phyloP scores from a whole-genome alignment of 2,329 filamentous ascomycete genomes.

The Fusarium gaditjirri region DNA sequence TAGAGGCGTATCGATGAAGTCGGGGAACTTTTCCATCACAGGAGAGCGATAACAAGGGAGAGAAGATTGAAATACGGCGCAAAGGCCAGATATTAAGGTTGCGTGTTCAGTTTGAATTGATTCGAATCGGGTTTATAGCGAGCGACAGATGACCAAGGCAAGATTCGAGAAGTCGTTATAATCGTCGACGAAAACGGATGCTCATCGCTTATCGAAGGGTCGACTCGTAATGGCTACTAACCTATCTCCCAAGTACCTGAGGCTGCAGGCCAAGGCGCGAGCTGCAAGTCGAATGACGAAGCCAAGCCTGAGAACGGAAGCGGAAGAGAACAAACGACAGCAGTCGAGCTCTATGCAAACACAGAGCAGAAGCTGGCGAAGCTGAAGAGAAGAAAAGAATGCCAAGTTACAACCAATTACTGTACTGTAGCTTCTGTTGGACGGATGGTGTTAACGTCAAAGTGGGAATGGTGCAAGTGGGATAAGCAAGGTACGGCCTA shows the following conservation, averaged over 20 bases:
- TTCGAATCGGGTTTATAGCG: slow-evolving; percentile 16
- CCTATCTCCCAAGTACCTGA: background rate
- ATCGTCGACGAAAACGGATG: slow-evolving; percentile 8
- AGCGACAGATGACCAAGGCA: slow-evolving; percentile 27
- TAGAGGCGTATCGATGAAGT: slow-evolving; percentile 58
- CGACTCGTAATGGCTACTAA: slow-evolving; percentile 8
- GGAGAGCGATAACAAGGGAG: slow-evolving; percentile 7
- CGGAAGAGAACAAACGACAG: background rate
- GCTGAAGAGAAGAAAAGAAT: slow-evolving; percentile 15
- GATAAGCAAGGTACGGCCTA: slow-evolving; percentile 26
- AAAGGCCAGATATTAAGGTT: slow-evolving; percentile 7
- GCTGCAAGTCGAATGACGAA: slow-evolving; percentile 21
- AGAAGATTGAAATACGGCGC: background rate
- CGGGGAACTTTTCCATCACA: slow-evolving; percentile 68
- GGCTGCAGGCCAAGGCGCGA: slow-evolving; percentile 24
- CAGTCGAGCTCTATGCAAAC: background rate
- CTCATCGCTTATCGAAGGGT: slow-evolving; percentile 37
- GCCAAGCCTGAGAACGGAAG: background rate
- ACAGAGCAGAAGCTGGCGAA: background rate
- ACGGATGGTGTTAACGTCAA: slow-evolving; percentile 26
- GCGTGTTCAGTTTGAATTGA: background rate
- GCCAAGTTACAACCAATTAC: slow-evolving; percentile 17
- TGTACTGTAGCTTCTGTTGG: slow-evolving; percentile 12
- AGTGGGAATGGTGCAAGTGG: slow-evolving; percentile 27
- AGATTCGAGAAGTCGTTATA: slow-evolving; percentile 1